Base-by-base conservation (phyloP, 106 monocot genomes). In the Acorus gramineus region DNA sequence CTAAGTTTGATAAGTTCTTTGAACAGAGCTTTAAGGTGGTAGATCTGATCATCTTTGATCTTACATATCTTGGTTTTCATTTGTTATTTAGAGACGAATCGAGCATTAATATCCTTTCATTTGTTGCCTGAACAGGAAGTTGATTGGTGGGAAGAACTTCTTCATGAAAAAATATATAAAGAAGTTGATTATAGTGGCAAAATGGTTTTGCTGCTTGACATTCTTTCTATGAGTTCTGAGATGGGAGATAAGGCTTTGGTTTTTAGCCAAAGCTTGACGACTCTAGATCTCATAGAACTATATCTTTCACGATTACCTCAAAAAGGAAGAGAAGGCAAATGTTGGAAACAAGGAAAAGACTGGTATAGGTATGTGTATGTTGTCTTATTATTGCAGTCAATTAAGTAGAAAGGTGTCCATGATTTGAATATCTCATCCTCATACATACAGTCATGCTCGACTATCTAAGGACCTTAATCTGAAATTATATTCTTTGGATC, bases 331-430 rank as follows among this genome's bases (percentile, higher is more conserved):
- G 82, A 91, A 66, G 77, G 76, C 11, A 96, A 96, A 62, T 79
- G 47, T 56, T 96, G 96, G 96, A 96, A 91, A 76, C 85, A 81
- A 81, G 90, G 87, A 47, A 96, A 96, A 71, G 96, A 96, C 74
- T 96, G 96, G 96, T 96, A 90, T 69, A 84, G 96, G 96, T 96
- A 91, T 47, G 63, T 50, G 54, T 1, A 28, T 28, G 28, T 1
- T 28, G 28, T 28, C 28, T 28, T 28, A 28, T 28, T 28, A 28
- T 28, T 28, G 28, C 28, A 28, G 28, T 28, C 28, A 28, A 28
- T 28, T 28, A 28, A 28, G 1, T 28, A 28, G 28, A 28, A 28
- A 28, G 28, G 28, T 28, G 28, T 28, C 28, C 28, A 28, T 28
- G 28, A 28, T 28, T 28, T 28, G 28, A 28, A 28, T 28, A 28